phyloP scores from a whole-genome alignment of 2,329 filamentous ascomycete genomes.

The Fusarium annulatum region DNA sequence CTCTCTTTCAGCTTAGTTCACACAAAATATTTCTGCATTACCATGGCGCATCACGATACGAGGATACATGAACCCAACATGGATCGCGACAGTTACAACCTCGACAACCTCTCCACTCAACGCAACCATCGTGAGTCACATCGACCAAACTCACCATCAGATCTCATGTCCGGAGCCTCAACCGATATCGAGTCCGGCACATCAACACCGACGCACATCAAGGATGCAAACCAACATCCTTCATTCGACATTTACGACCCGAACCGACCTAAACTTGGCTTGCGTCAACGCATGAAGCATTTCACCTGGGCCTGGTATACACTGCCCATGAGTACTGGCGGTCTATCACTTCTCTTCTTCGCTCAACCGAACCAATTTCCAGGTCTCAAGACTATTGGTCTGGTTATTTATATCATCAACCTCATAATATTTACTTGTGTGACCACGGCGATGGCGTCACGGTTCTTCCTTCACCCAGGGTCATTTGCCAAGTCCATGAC shows the following conservation, averaged over 20 bases:
- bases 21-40: neutral
- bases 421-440: conserved; percentile 70
- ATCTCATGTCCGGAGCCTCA: conserved; percentile 4
- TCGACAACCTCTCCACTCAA: conserved; percentile 2
- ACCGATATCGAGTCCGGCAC: conserved; percentile 15
- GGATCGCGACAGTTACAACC: conserved; percentile 13
- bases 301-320: conserved; percentile 83
- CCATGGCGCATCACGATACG: neutral
- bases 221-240: neutral
- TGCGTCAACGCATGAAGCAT: conserved; percentile 62
- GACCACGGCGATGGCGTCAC: conserved; percentile 62
- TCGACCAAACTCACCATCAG: neutral
- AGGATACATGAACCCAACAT: neutral
- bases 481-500: conserved; percentile 66
- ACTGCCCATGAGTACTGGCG: conserved; percentile 79
- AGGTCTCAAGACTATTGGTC: conserved; percentile 71
- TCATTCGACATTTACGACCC: conserved; percentile 29
- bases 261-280: conserved; percentile 47
- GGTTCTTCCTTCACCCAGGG: conserved; percentile 70
- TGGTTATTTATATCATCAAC: conserved; percentile 75
- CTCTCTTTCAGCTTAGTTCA: neutral
- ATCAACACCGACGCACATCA: conserved; percentile 14
- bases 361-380: conserved; percentile 72
- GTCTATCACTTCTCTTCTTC: conserved; percentile 72
- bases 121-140: neutral